Conservation (phyloP, 2,329 filamentous ascomycete genomes). For the Exserohilum rostratum region DNA sequence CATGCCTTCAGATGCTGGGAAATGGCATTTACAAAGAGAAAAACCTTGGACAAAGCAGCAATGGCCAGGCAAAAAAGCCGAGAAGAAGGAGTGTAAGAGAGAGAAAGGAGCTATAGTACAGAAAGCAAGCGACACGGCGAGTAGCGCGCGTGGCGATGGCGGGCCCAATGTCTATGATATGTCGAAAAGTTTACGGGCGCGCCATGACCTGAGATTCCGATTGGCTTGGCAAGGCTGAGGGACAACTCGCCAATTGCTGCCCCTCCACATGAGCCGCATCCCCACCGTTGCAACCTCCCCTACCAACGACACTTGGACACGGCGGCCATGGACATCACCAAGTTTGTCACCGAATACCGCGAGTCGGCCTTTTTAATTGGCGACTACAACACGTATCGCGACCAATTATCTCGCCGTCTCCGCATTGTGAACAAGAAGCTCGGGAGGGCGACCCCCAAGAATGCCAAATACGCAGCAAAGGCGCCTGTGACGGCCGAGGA, state of each 20-base stretch:
- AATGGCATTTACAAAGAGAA: constrained; percentile 13
- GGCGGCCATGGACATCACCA: constrained; percentile 82
- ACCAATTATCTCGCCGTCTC: constrained; percentile 78
- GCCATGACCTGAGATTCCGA: constrained; percentile 25
- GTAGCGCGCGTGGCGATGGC: constrained; percentile 18
- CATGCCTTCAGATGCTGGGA: constrained; percentile 25
- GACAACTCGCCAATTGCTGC: constrained; percentile 22
- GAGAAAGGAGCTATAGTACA: constrained; percentile 10
- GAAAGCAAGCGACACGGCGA: constrained; percentile 3
- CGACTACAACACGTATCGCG: constrained; percentile 85
- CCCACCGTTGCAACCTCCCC: constrained; percentile 12
- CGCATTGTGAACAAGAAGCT: constrained; percentile 85
- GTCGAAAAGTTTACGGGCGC: constrained; percentile 31
- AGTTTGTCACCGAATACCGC: constrained; percentile 77
- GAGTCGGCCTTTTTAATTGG: constrained; percentile 85
- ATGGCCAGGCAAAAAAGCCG: background rate
- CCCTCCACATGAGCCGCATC: constrained; percentile 25
- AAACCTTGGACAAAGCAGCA: background rate
- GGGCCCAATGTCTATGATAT: constrained; percentile 20
- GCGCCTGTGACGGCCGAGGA: constrained; percentile 74
- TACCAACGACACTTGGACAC: background rate
- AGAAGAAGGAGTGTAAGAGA: background rate
- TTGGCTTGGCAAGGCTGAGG: constrained; percentile 18
- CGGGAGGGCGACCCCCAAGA: constrained; percentile 80
- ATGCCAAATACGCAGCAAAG: constrained; percentile 81